Base-by-base conservation (phyloP, 805 yeast species). In the Saturnispora sanitii region DNA sequence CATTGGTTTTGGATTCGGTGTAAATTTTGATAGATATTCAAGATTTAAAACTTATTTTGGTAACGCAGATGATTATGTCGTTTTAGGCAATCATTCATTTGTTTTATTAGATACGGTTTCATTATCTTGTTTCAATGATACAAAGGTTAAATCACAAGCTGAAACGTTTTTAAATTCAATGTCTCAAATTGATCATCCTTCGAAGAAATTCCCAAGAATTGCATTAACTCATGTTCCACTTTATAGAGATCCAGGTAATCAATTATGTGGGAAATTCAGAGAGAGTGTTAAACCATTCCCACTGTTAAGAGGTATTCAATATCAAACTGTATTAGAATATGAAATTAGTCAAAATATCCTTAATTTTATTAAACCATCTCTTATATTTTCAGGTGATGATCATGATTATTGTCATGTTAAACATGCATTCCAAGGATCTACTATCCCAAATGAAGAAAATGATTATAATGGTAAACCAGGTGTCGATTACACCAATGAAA, bases 371-470 rank as follows among this genome's bases (percentile, higher is more conserved):
- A 61, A 70, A 35, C 99, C 99, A 0, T 66, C 66, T 13, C 58
- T 79, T 9, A 68, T 83, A 4, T 84, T 87, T 54, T 77, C 94
- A 5, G 99, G 98, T 1, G 99, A 92, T 58, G 98, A 92, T 57
- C 99, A 92, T 62, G 98, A 92, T 58, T 87, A 85, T 51, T 92
- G 99, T 58, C 84, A 81, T 47, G 71, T 81, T 16, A 61, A 61
- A 12, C 96, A 88, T 55, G 49, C 53, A 9, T 35, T 38, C 8
- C 39, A 31, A 16, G 41, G 42, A 22, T 20, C 8, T 13, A 45
- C 9, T 55, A 62, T 44, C 30, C 34, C 27, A 11, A 21, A 35
- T 18, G 49, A 48, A 32, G 43, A 43, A 26, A 17, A 21, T n/a
- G 38, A 37, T 31, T 17, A 31, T 6, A 38, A 35, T 2, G 47